Evolutionary conservation across 306 rosid species (phyloP).

Genomic region (Arachis stenosperma): DNA sequence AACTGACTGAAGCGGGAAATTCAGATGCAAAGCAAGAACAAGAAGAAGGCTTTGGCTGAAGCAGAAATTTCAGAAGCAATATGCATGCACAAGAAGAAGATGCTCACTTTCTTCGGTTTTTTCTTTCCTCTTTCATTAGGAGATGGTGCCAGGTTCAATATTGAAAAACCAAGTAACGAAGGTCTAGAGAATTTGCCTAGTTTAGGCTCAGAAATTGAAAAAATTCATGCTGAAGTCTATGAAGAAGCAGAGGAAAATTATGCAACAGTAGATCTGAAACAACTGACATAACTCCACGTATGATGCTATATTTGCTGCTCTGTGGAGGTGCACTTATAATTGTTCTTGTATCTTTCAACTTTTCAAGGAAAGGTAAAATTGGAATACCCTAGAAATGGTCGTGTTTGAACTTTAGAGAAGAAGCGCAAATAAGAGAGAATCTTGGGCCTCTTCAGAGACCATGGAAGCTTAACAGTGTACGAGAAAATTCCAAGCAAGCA

Average conservation of each 20-base stretch:
- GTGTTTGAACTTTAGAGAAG: constrained; percentile 51
- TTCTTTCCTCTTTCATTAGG: too few relatives aligned
- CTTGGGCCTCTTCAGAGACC: constrained; percentile 75
- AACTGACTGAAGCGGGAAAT: constrained; percentile 14
- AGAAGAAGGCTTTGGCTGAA: too few relatives aligned
- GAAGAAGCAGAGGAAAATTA: constrained; percentile 31
- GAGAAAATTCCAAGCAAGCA: constrained; percentile 63
- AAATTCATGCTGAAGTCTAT: neutral
- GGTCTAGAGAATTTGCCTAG: constrained; percentile 11
- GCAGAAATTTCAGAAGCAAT: too few relatives aligned
- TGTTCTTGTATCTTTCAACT: constrained; percentile 43
- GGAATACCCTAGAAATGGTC: constrained; percentile 44
- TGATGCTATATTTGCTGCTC: constrained; percentile 40
- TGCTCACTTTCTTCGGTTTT: constrained; percentile 10
- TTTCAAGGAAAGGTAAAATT: constrained; percentile 41
- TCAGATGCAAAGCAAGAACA: neutral
- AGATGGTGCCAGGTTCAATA: too few relatives aligned
- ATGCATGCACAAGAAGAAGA: neutral
- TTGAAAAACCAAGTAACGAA: neutral
- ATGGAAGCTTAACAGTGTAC: constrained; percentile 82
- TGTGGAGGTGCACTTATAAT: constrained; percentile 44
- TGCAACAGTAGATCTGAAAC: constrained; percentile 10
- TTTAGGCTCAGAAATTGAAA: constrained; percentile 24
- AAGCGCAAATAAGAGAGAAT: constrained; percentile 68
- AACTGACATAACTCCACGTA: constrained; percentile 10